Base-by-base conservation (phyloP, 2,329 filamentous ascomycete species). In the Lachnellula arida region DNA sequence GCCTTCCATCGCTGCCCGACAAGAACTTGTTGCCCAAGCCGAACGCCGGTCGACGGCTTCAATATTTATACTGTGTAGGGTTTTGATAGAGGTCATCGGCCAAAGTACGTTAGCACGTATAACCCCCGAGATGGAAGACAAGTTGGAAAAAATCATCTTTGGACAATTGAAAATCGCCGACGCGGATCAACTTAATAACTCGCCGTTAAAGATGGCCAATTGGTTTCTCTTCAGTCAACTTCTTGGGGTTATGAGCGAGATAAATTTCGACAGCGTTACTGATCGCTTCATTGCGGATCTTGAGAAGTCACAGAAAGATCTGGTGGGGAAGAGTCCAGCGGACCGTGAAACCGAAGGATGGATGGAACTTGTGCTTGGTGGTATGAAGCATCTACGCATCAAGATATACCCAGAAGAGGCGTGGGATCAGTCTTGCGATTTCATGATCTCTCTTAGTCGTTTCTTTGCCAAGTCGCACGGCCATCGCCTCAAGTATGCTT, bases 151-250 rank as follows among this genome's bases (percentile, higher is more conserved):
- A 60, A 96, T 99, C 58, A 96, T 99, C 53, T 99, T 97, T 71
- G 87, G 87, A n/a, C 94, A 97, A 71, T 79, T 99, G 9, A 95
- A 92, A 68, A 88, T 87, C 46, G 88, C 91, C 7, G 92, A 97
- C 58, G 85, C 89, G 0, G 91, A 96, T 7, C 85, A 92, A 66
- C 76, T 93, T 3, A 77, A 85, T 59, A 78, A 86, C 8, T 96
- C 91, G 0, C 86, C 89, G 0, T 77, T 97, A 23, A 91, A 91
- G 62, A 85, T 94, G 73, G 89, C 94, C 14, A 99, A 99, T 67
- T 99, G 93, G 93, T 89, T 90, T 57, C 85, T 99, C 2, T 97
- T 97, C 70, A 87, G 91, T 19, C 89, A 96, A 66, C 77, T 99
- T 3, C 81, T 99, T 1, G 94, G 95, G n/a, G 88, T 92, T 40